Evolutionary conservation across 1,284 basidiomycete genomes (phyloP).

Genomic region (Ustilago cynodontis): DNA sequence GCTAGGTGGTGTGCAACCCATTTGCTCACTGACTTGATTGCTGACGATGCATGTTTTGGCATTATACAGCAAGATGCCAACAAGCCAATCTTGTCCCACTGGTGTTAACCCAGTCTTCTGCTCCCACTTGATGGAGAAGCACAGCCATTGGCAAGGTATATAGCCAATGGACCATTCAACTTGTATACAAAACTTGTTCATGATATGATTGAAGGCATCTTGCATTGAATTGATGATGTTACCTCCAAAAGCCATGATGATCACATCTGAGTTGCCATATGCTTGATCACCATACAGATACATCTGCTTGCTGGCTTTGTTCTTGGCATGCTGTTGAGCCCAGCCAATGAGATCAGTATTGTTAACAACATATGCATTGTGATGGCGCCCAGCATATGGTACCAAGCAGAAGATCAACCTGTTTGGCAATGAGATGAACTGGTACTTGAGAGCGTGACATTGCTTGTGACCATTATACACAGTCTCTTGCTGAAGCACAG

Average conservation of each 20-base stretch:
- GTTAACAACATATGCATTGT: background rate
- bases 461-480: constrained; percentile 17
- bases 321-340: constrained; percentile 1
- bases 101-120: too few relatives aligned
- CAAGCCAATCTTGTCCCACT: too few relatives aligned
- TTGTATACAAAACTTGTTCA: constrained; percentile 7
- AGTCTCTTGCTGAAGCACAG: background rate
- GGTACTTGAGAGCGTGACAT: constrained; percentile 12
- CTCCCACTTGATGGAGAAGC: too few relatives aligned
- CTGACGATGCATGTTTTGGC: too few relatives aligned
- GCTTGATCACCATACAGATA: background rate
- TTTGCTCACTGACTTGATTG: too few relatives aligned
- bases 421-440: constrained; percentile 8
- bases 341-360: background rate
- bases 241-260: background rate
- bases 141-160: background rate
- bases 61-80: too few relatives aligned
- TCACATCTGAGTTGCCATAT: background rate
- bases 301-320: background rate
- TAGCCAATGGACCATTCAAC: constrained; percentile 2
- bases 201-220: background rate
- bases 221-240: constrained; percentile 3
- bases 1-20: too few relatives aligned
- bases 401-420: constrained; percentile 9
- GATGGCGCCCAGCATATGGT: background rate